Conservation (phyloP, 148 eudicot species). For the Vaccinium macrocarpon region DNA sequence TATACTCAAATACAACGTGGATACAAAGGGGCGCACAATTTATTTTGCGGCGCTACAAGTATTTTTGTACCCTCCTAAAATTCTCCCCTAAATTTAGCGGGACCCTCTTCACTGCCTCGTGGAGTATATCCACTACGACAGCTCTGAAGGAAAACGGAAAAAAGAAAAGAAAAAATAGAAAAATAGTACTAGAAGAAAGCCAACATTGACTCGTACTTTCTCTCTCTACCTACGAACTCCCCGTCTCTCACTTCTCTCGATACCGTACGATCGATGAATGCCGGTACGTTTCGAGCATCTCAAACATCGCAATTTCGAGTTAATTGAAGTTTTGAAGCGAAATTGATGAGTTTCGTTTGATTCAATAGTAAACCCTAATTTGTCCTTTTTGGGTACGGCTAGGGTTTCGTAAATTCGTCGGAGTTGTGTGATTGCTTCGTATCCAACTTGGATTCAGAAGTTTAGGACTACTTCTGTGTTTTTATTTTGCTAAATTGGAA, state of each 20-base stretch:
- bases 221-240: slow-evolving; percentile 4
- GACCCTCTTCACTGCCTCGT: slow-evolving; percentile 15
- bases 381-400: slow-evolving; percentile 18
- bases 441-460: slow-evolving; percentile 28
- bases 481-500: not conserved
- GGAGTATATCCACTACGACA: slow-evolving; percentile 3
- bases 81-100: slow-evolving; percentile 18
- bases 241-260: slow-evolving; percentile 18
- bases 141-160: slow-evolving; percentile 4
- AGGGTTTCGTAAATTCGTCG: slow-evolving; percentile 43
- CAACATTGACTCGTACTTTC: slow-evolving; percentile 33
- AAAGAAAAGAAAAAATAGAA: not conserved
- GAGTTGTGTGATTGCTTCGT: not conserved
- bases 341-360: slow-evolving; percentile 18
- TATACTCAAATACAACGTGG: too few species aligned
- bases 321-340: slow-evolving; percentile 16
- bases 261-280: slow-evolving; percentile 49
- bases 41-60: not conserved
- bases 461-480: not conserved
- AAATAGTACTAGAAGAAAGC: slow-evolving; percentile 3
- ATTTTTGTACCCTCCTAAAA: not conserved
- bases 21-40: not conserved
- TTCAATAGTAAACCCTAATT: slow-evolving; percentile 39
- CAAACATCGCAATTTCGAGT: slow-evolving; percentile 2
- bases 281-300: slow-evolving; percentile 28